Evolutionary conservation across 1,139 yeast genomes (phyloP).

Genomic region (Casaregolazyma suthepensis): DNA sequence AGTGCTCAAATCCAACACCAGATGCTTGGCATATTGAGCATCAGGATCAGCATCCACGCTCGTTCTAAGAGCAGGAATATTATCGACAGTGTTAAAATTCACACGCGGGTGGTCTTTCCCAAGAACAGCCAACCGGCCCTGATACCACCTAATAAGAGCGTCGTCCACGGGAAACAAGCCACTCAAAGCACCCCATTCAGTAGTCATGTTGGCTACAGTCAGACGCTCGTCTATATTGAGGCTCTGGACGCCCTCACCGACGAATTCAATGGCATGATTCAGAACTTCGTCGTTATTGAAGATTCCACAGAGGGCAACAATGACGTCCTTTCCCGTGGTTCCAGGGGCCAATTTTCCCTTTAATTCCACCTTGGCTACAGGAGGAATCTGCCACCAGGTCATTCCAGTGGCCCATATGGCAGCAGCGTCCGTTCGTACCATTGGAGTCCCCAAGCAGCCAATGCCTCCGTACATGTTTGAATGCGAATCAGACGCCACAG

Average conservation of each 20-base stretch:
- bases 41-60: constrained; percentile 54
- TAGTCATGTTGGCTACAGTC: constrained; percentile 97
- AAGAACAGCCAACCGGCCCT: constrained; percentile 54
- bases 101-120: constrained; percentile 87
- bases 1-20: constrained; percentile 73
- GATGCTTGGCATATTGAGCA: constrained; percentile 81
- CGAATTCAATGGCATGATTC: constrained; percentile 95
- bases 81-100: constrained; percentile 50
- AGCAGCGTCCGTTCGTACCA: constrained; percentile 98
- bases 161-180: constrained; percentile 94
- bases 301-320: constrained; percentile 89
- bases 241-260: constrained; percentile 73
- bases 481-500: constrained; percentile 97
- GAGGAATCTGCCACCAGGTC: constrained; percentile 99
- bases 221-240: constrained; percentile 85
- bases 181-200: constrained; percentile 99
- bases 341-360: constrained; percentile 78
- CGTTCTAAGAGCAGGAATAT: constrained; percentile 35
- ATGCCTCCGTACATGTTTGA: constrained; percentile 97
- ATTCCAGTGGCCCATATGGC: constrained; percentile 99
- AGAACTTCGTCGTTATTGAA: constrained; percentile 95
- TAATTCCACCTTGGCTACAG: constrained; percentile 90
- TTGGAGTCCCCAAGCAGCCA: constrained; percentile 93
- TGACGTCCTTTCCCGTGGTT: constrained; percentile 93
- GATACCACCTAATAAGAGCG: constrained; percentile 70